Evolutionary conservation across 257 asterid genomes (phyloP), one percentile per base, ranked within the genome.

Genomic region (Henckelia pumila): DNA sequence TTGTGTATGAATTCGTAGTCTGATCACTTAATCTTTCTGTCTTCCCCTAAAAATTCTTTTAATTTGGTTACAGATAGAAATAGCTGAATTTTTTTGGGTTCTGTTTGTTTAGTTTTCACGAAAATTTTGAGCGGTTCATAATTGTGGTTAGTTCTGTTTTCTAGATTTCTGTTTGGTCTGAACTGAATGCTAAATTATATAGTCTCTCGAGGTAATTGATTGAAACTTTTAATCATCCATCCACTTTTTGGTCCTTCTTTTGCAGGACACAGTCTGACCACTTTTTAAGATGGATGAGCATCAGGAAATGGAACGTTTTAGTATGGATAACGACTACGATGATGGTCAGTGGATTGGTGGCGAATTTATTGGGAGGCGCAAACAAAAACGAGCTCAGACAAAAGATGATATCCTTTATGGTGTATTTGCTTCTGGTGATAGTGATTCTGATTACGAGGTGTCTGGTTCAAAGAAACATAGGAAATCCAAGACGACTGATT

Each of bases 221-320:
- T 29, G 50, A 63, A 19, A 53, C 10, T 2, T 1, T 24, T 8
- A 37, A 5, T 35, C 6, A 26, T 26, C 29, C 30, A 4, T 28
- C 30, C 30, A 2, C 22, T 11, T 7, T 24, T 61, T 62, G 9
- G 7, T 14, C 16, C 19, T 21, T 16, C 24, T 23, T 21, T 26
- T 68, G 32, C 65, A 69, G 77, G 71, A 10, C 52, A 19, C 20
- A 61, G 21, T 58, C 14, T 59, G 22, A 44, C 52, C 59, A 25
- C 52, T 62, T 50, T 63, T 61, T 5, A 77, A 75, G 70, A 90
- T 90, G 97, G 95, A 90, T 25, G 95, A 90, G 24, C 53, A 81
- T 75, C 96, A 87, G 77, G 93, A 91, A 32, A 86, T 80, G 95
- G 98, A 91, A 71, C 82, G 71, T 72, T 91, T 91, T 60, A 83